Percentiles rank a stretch among this genome's conserved stretches.
Evolutionary conservation across 2,329 filamentous ascomycete species (phyloP).

Genomic region (Epichloe gansuensis): DNA sequence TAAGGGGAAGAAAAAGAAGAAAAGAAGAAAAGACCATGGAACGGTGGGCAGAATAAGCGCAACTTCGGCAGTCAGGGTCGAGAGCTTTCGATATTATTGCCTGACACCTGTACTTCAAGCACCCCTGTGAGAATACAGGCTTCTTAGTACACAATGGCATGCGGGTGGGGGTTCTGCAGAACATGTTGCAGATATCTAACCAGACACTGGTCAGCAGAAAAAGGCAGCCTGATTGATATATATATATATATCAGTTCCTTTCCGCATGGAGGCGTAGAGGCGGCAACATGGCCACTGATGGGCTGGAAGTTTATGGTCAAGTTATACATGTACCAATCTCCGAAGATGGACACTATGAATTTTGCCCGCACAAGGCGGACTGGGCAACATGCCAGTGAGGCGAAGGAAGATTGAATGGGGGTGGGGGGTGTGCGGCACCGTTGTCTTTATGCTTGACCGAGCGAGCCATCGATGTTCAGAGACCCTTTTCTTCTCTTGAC

Average conservation of each 20-base stretch:
- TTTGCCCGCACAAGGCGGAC: neutral
- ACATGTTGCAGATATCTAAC: too few species aligned
- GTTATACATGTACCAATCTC: neutral
- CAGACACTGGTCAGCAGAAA: neutral
- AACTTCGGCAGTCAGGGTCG: constrained; percentile 2
- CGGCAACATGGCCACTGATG: neutral
- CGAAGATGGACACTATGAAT: neutral
- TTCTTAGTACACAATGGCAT: too few species aligned
- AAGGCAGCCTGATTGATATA: too few species aligned
- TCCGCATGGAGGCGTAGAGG: neutral
- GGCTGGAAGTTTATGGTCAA: too few species aligned
- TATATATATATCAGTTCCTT: neutral
- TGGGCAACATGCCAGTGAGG: neutral
- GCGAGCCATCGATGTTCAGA: neutral
- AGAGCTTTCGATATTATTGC: neutral
- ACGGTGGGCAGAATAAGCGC: neutral
- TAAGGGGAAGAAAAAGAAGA: neutral
- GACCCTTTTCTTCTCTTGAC: neutral
- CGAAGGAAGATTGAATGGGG: neutral
- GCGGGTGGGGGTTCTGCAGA: too few species aligned
- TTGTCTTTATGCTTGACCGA: neutral
- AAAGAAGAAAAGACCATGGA: neutral
- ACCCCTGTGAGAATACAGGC: neutral
- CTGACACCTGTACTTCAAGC: neutral
- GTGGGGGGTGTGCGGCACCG: neutral